phyloP scores from a whole-genome alignment of 1,139 yeast species.

The Starmera stellimalicola region DNA sequence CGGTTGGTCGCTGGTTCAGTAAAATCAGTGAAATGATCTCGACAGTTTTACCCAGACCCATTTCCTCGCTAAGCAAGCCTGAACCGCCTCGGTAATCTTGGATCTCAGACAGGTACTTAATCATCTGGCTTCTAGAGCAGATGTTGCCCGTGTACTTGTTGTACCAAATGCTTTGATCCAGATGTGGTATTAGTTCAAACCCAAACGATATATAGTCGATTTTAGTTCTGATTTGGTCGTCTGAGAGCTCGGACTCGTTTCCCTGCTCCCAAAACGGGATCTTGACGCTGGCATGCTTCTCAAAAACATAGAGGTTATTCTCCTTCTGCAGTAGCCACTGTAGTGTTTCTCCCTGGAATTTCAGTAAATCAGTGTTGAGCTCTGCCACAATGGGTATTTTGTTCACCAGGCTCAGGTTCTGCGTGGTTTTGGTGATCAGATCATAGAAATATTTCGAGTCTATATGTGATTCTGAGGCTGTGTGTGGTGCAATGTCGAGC shows the following conservation, averaged over 20 bases:
- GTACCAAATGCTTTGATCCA: slow-evolving; percentile 28
- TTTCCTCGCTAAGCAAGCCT: slow-evolving; percentile 81
- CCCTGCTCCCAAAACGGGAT: slow-evolving; percentile 1
- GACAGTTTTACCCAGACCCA: slow-evolving; percentile 95
- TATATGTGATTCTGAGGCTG: slow-evolving; percentile 1
- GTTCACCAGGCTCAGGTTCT: slow-evolving; percentile 1
- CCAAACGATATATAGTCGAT: slow-evolving; percentile 41
- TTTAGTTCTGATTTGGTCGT: slow-evolving; percentile 14
- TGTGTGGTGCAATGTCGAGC: neutral
- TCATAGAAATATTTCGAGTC: slow-evolving; percentile 23
- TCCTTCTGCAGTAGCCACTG: slow-evolving; percentile 58
- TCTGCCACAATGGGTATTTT: slow-evolving; percentile 25
- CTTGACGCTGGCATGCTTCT: slow-evolving; percentile 14
- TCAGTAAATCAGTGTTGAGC: slow-evolving; percentile 38
- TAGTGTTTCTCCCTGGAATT: slow-evolving; percentile 56
- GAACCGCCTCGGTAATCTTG: slow-evolving; percentile 33
- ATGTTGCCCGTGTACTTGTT: slow-evolving; percentile 43
- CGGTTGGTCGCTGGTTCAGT: slow-evolving; percentile 39
- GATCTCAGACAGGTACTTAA: slow-evolving; percentile 18
- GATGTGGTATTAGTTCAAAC: slow-evolving; percentile 31
- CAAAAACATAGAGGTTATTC: slow-evolving; percentile 33
- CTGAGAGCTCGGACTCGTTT: neutral
- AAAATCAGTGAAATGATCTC: slow-evolving; percentile 63
- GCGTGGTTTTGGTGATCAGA: slow-evolving; percentile 22
- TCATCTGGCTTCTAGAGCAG: slow-evolving; percentile 25